These are phyloP conservation scores for Termitomyces sp. DNA, from an alignment of 768 basidiomycete genomes.

Conservation along the genomic window DNA sequence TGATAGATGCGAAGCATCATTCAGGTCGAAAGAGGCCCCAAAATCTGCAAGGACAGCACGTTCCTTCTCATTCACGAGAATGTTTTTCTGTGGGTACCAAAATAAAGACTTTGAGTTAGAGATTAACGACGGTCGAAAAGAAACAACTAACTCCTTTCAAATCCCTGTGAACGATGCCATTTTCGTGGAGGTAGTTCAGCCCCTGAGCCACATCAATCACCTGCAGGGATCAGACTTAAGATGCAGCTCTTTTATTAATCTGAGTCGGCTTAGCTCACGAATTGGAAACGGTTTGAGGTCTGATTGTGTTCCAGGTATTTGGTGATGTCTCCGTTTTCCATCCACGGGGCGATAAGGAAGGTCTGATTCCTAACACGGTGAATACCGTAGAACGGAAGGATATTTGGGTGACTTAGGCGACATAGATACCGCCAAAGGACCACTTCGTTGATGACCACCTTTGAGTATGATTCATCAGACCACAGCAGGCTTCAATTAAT, in stretches of 20 bases:
- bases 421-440: background rate
- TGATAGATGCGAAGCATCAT: background rate
- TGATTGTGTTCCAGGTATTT: background rate
- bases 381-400: constrained; percentile 1
- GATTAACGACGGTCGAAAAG: background rate
- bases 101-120: background rate
- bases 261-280: background rate
- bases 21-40: background rate
- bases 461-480: background rate
- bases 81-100: background rate
- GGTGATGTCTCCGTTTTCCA: background rate
- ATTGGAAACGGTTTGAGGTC: background rate
- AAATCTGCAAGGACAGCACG: background rate
- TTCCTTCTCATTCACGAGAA: background rate
- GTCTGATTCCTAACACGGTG: background rate
- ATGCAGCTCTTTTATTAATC: background rate
- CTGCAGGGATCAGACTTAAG: background rate
- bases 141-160: constrained; percentile 2
- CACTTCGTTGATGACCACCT: background rate
- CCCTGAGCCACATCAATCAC: constrained; percentile 1
- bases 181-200: background rate
- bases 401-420: constrained; percentile 2
- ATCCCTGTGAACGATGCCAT: background rate
- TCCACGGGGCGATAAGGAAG: constrained; percentile 5
- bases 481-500: background rate